phyloP scores from a whole-genome alignment of 768 basidiomycete genomes.

The Neoboletus magnificus region DNA sequence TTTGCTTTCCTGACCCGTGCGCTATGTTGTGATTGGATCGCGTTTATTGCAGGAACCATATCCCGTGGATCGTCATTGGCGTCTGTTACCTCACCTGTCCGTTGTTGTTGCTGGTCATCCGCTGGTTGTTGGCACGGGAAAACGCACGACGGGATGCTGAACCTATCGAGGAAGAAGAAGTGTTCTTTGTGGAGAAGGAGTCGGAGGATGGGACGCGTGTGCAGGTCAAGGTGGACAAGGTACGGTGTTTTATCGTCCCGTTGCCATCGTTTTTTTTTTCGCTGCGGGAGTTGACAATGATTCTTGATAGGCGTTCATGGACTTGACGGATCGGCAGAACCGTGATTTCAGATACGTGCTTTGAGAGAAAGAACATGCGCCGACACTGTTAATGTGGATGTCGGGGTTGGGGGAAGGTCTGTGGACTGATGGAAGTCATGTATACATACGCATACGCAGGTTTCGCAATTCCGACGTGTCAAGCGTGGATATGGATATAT shows the following conservation, averaged over 20 bases:
- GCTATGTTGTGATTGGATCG: neutral
- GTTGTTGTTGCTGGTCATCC: constrained; percentile 45
- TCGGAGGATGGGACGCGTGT: constrained; percentile 50
- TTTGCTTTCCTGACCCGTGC: neutral
- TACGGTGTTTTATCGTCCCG: constrained; percentile 15
- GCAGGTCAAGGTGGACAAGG: constrained; percentile 65
- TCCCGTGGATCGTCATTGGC: constrained; percentile 78
- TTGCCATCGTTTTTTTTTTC: neutral
- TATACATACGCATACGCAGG: too few relatives aligned
- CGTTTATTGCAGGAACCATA: constrained; percentile 48
- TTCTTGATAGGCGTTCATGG: constrained; percentile 56
- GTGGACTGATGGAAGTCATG: neutral
- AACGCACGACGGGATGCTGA: constrained; percentile 64
- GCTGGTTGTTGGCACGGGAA: constrained; percentile 52
- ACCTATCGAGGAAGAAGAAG: constrained; percentile 54
- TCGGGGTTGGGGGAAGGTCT: neutral
- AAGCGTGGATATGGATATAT: too few relatives aligned
- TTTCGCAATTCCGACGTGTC: too few relatives aligned
- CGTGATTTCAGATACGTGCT: constrained; percentile 71
- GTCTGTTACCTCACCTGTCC: constrained; percentile 58
- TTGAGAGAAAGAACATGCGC: constrained; percentile 28
- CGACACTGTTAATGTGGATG: neutral
- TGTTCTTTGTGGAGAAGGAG: constrained; percentile 55
- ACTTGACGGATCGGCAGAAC: constrained; percentile 71
- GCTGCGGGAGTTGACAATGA: neutral